These are phyloP conservation scores for Rhizophora mangle DNA, from an alignment of 345 rosid species.

Conservation along the genomic window DNA sequence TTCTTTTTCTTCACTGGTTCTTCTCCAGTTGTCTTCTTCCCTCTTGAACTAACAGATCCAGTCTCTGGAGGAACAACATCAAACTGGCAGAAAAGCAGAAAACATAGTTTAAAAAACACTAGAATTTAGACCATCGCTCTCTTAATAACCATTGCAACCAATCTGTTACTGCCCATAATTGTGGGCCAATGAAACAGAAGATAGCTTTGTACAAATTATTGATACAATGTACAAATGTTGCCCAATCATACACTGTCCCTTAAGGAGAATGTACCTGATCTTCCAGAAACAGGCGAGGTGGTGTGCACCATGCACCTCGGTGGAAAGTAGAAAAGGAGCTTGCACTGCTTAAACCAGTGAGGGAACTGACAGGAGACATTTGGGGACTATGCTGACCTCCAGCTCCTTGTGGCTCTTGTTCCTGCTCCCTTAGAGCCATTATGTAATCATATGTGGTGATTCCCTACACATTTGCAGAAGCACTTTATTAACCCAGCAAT, in stretches of 20 bases:
- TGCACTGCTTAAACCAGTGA: constrained; percentile 94
- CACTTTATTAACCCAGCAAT: background rate
- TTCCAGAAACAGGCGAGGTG: constrained; percentile 87
- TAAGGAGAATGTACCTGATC: constrained; percentile 61
- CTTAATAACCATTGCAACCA: background rate
- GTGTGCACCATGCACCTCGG: constrained; percentile 99
- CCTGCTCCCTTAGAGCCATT: constrained; percentile 91
- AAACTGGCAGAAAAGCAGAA: constrained; percentile 48
- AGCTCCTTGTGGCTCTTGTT: constrained; percentile 82
- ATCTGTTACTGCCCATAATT: background rate
- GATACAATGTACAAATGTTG: background rate
- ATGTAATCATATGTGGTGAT: constrained; percentile 96
- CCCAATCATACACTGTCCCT: background rate
- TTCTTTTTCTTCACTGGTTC: constrained; percentile 76
- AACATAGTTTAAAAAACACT: background rate
- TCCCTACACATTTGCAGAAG: constrained; percentile 47
- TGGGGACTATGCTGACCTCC: constrained; percentile 92
- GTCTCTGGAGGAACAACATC: constrained; percentile 98
- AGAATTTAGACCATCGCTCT: background rate
- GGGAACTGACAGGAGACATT: constrained; percentile 92
- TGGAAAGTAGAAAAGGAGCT: constrained; percentile 95
- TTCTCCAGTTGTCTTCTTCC: constrained; percentile 59
- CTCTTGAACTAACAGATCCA: constrained; percentile 83
- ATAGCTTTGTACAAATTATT: too few relatives aligned
- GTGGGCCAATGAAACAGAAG: background rate